Evolutionary conservation across 768 basidiomycete genomes (phyloP), one percentile per base, ranked within the genome.

Genomic region (Lactarius pseudohatsudake): DNA sequence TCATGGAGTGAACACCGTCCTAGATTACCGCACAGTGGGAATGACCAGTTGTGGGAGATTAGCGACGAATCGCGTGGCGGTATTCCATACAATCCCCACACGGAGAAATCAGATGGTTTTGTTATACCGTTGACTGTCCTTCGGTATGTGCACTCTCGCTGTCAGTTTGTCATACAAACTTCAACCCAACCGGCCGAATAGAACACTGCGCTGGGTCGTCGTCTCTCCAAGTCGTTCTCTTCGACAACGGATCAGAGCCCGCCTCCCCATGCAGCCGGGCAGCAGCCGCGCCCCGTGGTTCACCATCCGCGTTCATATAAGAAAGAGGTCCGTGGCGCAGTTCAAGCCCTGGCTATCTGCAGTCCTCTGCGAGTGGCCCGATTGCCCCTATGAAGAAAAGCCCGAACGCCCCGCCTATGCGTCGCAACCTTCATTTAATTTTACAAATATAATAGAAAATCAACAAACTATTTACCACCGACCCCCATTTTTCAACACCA

Each of bases 11-110:
- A 57, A 9, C 9, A 30, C 63, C 50, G 34, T 74, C 7, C 10
- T 71, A 94, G 92, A 58, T 80, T 96, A 55, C 95, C 95, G 57
- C 90, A 92, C 8, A 90, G 82, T 70, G 82, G 84, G 4, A 86
- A 91, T 54, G 94, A 94, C 47, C 93, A 96, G 75, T 96, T 95
- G 94, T 98, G 95, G 95, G 95, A 97, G 76, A 83, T 97, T 65
- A 81, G 81, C 54, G 95, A 98, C 74, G 90, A 93, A 41, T 85
- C 87, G 55, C 83, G 92, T 60, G 90, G 87, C 54, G 92, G 92
- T 36, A 80, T 94, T 64, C 86, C 91, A 4, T 98, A 98, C 75
- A 96, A 94, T 77, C 96, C 96, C 77, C 94, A 96, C 72, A 96
- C 94, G 10, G 92, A 92, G 65, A 84, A 90, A n/a, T 95, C 95